Base-by-base conservation (phyloP, 441 rosid species). In the Gossypium lobatum region DNA sequence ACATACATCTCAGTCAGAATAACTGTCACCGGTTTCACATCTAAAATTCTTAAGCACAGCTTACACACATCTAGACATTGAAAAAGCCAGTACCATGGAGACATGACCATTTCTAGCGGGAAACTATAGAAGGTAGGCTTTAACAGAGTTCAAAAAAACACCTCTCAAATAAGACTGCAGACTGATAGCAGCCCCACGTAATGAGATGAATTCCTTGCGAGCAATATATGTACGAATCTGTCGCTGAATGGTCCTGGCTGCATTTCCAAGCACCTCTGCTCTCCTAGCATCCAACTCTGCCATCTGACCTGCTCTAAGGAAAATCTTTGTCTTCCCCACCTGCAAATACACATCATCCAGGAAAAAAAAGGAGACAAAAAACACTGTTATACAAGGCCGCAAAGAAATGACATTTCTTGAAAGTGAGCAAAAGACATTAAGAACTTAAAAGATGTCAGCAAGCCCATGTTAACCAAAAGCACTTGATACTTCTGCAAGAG, bases 301-400 rank as follows among this genome's bases (percentile, higher is more conserved):
- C 99, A 96, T 96, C 89, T 96, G 99, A 69, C 99, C 99, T 66
- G 99, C 99, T 83, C 99, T 87, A 17, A 96, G 91, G 86, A 96
- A 96, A 74, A 96, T 91, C 77, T 96, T 93, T 34, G 87, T 82
- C 87, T 94, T 94, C 64, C 99, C 99, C 78, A 96, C 77, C 99
- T 96, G 89, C 84, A 75, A 75, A 80, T 37, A 73, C 26, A 31
- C 61, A 71, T 70, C 42, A 78, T 17, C 31, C 28, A 3, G 14
- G 57, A 23, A 50, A 54, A 10, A 17, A 60, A 28, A 50, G 42
- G 63, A 13, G 25, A 18, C 23, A 70, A 63, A 14, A 39, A 26
- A 6, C 21, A 62, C 7, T 4, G 21, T 25, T 39, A 75, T 50
- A 46, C 21, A 8, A 18, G 42, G 42, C 37, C 17, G 8, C 39